Base-by-base conservation (phyloP, 305 asterid species). In the Ruellia speciosa region DNA sequence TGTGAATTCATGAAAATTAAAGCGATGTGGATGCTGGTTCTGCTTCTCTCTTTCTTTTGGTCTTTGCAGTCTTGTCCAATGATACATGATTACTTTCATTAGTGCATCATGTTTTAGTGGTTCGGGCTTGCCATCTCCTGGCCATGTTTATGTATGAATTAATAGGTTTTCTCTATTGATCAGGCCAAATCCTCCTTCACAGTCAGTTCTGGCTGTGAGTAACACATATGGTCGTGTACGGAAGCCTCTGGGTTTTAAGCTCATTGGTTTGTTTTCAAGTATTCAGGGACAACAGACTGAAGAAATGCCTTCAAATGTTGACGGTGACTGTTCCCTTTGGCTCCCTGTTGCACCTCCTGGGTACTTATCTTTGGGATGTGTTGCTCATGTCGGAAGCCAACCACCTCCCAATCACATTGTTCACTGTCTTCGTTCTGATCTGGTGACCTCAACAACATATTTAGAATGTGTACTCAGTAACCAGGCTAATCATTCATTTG, bases 111-210 rank as follows among this genome's bases (percentile, higher is more conserved):
- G 9, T 37, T 37, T 6, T 37, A 37, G 41, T 24, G 41, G 41
- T 37, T 37, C 6, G 41, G 41, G 9, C 41, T 48, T 46, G 18
- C 61, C 57, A 57, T 40, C 64, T 53, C 33, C 64, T 58, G 56
- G 65, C 13, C 37, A 67, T 61, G 41, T 37, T 61, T 52, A 45
- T 60, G 39, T 18, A 60, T 67, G 75, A 18, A 66, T 64, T 63
- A 47, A 10, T 10, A 37, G 0, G 31, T 24, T 64, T 66, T 60
- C 17, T 62, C 28, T 61, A 43, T 37, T 71, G 28, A 62, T 64
- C 84, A 93, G 99, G 84, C 95, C 99, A 69, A 88, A 73, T 75
- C 97, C 99, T 68, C 99, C 99, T 56, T 86, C 97, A 56, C 99
- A 93, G 75, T 80, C 96, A 40, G 99, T 88, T 43, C 66, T 93